A percentile compares a stretch with the other conserved stretches of the same genome.
phyloP scores from a whole-genome alignment of 768 basidiomycete genomes.

The Lactarius indigo region DNA sequence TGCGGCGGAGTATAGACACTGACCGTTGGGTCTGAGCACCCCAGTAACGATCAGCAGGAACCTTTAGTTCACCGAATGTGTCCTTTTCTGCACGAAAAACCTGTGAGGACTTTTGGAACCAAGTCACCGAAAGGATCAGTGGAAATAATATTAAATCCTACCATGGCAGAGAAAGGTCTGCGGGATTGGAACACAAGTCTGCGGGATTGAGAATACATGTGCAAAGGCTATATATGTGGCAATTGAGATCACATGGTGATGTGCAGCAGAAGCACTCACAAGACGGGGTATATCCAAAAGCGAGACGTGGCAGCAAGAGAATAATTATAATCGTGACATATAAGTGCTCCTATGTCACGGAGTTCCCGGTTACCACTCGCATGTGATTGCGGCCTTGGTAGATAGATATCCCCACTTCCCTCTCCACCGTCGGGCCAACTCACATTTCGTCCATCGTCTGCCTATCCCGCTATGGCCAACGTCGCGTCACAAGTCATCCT shows the following conservation, averaged over 20 bases:
- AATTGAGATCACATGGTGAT: constrained; percentile 34
- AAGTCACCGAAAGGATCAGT: not conserved
- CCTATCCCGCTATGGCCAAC: constrained; percentile 33
- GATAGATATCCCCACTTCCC: not conserved
- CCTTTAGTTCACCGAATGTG: constrained; percentile 93
- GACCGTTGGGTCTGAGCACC: constrained; percentile 97
- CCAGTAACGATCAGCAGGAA: constrained; percentile 89
- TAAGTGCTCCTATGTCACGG: not conserved
- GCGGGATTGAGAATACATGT: constrained; percentile 7
- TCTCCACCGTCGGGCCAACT: not conserved
- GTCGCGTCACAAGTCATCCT: constrained; percentile 76
- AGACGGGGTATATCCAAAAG: constrained; percentile 25
- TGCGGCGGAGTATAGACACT: constrained; percentile 19
- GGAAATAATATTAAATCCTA: constrained; percentile 27
- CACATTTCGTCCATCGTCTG: constrained; percentile 1
- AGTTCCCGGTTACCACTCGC: not conserved
- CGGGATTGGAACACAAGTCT: constrained; percentile 12
- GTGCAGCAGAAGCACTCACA: constrained; percentile 18
- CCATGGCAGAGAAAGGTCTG: constrained; percentile 39
- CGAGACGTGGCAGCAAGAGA: constrained; percentile 29
- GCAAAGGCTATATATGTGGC: constrained; percentile 12
- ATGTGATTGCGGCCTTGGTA: constrained; percentile 11
- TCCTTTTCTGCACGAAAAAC: constrained; percentile 79
- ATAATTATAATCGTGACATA: not conserved
- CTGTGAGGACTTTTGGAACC: constrained; percentile 39